Conservation (phyloP, 2,329 filamentous ascomycete genomes). For the Penicillium rolfsii region DNA sequence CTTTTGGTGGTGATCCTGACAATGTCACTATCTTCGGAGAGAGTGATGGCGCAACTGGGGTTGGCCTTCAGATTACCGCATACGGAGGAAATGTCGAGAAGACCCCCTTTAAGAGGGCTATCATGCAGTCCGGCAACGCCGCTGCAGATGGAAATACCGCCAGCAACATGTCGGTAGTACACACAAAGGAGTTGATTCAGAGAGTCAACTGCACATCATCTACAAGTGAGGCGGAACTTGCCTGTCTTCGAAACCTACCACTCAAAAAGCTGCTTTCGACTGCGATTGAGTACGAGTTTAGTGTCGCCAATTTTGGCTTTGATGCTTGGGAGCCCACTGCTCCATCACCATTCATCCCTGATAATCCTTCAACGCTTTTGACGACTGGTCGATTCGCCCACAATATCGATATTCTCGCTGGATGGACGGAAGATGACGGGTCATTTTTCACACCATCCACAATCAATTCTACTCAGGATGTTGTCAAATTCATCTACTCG, state of each 20-base stretch:
- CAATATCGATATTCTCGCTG: slow-evolving; percentile 18
- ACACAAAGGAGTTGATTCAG: slow-evolving; percentile 12
- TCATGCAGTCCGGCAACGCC: slow-evolving; percentile 18
- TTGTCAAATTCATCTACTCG: background rate
- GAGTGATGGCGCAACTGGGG: slow-evolving; percentile 18
- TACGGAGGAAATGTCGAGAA: slow-evolving; percentile 10
- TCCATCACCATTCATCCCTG: slow-evolving; percentile 18
- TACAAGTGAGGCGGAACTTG: slow-evolving; percentile 10
- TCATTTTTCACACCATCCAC: slow-evolving; percentile 14
- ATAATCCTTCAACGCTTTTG: slow-evolving; percentile 16
- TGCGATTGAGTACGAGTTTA: slow-evolving; percentile 12
- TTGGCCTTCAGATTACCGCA: slow-evolving; percentile 20
- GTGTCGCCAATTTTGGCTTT: slow-evolving; percentile 4
- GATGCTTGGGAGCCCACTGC: slow-evolving; percentile 14
- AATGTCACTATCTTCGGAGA: slow-evolving; percentile 19
- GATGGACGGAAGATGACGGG: slow-evolving; percentile 18
- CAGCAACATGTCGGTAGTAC: slow-evolving; percentile 8
- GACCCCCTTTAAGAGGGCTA: slow-evolving; percentile 15
- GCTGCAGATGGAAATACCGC: slow-evolving; percentile 9
- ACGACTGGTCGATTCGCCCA: slow-evolving; percentile 15
- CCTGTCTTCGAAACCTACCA: slow-evolving; percentile 13
- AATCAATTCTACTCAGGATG: slow-evolving; percentile 3
- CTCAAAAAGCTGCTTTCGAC: slow-evolving; percentile 6
- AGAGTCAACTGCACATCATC: slow-evolving; percentile 15
- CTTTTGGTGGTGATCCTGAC: slow-evolving; percentile 16